Conservation (phyloP, 2,329 filamentous ascomycete genomes). For the Cladophialophora exuberans region DNA sequence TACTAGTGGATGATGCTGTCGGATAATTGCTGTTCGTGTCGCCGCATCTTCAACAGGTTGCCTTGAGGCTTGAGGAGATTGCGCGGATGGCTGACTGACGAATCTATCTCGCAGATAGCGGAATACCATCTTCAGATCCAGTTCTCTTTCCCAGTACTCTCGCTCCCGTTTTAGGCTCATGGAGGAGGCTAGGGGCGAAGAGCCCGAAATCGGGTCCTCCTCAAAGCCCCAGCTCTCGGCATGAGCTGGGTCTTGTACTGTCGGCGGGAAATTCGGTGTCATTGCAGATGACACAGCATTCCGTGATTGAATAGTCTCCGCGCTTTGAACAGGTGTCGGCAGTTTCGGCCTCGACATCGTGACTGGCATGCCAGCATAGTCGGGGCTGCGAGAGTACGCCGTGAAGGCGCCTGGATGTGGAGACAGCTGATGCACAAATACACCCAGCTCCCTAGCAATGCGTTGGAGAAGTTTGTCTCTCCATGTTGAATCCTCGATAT, state of each 20-base stretch:
- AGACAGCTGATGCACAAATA: constrained; percentile 79
- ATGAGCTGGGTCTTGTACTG: constrained; percentile 50
- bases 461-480: constrained; percentile 78
- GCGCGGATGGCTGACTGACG: constrained; percentile 42
- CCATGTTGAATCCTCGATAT: constrained; percentile 55
- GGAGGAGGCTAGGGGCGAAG: constrained; percentile 47
- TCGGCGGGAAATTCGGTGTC: constrained; percentile 54
- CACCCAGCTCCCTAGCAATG: constrained; percentile 83
- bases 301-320: constrained; percentile 6
- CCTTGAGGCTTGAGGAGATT: constrained; percentile 52
- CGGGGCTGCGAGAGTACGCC: constrained; percentile 69
- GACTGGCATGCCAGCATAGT: constrained; percentile 77
- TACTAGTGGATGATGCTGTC: constrained; percentile 86
- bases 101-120: constrained; percentile 81
- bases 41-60: constrained; percentile 61
- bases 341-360: constrained; percentile 37
- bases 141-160: constrained; percentile 90
- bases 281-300: constrained; percentile 24
- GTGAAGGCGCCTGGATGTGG: constrained; percentile 88
- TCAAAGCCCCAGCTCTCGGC: constrained; percentile 69
- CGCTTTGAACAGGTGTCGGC: constrained; percentile 37
- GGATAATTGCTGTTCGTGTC: constrained; percentile 79
- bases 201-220: constrained; percentile 56
- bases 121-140: constrained; percentile 91
- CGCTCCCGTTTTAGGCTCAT: constrained; percentile 56